Conservation (phyloP, 108 stramenopile species). For the Ochromonas danica region DNA sequence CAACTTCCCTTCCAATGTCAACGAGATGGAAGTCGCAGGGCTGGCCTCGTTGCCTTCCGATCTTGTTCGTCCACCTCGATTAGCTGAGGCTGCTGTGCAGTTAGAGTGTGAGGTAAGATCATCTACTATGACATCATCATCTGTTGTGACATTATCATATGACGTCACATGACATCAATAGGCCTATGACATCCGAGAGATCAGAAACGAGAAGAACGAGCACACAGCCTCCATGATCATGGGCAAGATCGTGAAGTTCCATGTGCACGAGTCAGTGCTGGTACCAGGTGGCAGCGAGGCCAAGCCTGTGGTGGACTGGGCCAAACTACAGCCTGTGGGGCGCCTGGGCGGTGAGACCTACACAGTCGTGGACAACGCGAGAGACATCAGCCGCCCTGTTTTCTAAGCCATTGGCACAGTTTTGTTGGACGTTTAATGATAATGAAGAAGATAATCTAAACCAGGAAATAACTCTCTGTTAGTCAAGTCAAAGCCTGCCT, state of each 20-base stretch:
- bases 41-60: slow-evolving; percentile 35
- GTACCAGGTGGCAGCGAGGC: neutral
- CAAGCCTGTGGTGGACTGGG: neutral
- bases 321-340: neutral
- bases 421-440: too few relatives aligned
- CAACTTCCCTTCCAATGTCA: slow-evolving; percentile 41
- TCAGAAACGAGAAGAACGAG: neutral
- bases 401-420: too few relatives aligned
- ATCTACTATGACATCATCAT: neutral
- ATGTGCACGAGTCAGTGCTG: neutral
- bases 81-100: slow-evolving; percentile 41
- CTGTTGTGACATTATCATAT: too few relatives aligned
- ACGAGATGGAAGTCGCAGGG: slow-evolving; percentile 44
- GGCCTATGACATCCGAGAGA: neutral
- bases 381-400: neutral
- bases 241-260: neutral
- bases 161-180: neutral
- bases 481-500: too few relatives aligned
- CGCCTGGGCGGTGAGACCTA: slow-evolving; percentile 9
- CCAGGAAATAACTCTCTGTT: too few relatives aligned
- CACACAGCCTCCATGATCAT: neutral
- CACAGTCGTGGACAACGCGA: neutral
- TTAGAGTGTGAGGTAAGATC: slow-evolving; percentile 47
- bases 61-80: slow-evolving; percentile 36
- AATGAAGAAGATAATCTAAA: too few relatives aligned